Conservation (phyloP, 495 filamentous ascomycete species). For the Aspergillus haitiensis region DNA sequence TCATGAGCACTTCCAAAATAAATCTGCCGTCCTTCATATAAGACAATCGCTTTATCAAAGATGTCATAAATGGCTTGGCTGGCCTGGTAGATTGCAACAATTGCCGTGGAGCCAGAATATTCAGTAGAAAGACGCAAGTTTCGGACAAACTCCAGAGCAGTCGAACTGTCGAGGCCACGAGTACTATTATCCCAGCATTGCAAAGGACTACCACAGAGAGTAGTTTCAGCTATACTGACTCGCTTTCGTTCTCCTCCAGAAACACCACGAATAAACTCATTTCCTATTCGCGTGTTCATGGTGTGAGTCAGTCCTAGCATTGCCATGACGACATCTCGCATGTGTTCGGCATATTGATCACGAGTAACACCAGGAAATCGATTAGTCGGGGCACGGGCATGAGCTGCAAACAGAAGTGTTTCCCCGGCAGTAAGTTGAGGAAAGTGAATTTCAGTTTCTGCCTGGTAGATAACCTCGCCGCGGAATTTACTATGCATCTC, state of each 20-base stretch:
- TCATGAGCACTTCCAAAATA: constrained; percentile 66
- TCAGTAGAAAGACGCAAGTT: constrained; percentile 66
- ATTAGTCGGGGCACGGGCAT: constrained; percentile 63
- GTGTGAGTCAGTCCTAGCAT: constrained; percentile 77
- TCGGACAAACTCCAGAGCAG: constrained; percentile 77
- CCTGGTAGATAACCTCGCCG: constrained; percentile 79
- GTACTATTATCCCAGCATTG: constrained; percentile 84
- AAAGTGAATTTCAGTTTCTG: constrained; percentile 79
- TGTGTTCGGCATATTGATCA: constrained; percentile 59
- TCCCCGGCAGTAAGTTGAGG: constrained; percentile 79
- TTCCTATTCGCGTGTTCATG: constrained; percentile 73
- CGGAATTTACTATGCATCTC: constrained; percentile 67
- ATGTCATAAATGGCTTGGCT: constrained; percentile 72
- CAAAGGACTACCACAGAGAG: constrained; percentile 63
- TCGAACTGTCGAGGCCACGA: constrained; percentile 76
- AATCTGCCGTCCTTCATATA: constrained; percentile 83
- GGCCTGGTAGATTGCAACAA: constrained; percentile 85
- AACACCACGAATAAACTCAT: constrained; percentile 77
- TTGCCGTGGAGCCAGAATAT: constrained; percentile 61
- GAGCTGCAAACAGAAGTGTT: constrained; percentile 75
- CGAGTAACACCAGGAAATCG: constrained; percentile 60
- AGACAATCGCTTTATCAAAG: constrained; percentile 76
- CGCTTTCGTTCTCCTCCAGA: constrained; percentile 82
- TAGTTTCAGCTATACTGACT: constrained; percentile 74
- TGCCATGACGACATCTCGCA: constrained; percentile 76